These are phyloP conservation scores for Neostapfia colusana DNA, from an alignment of 176 grass and related monocot genomes.

Conservation along the genomic window DNA sequence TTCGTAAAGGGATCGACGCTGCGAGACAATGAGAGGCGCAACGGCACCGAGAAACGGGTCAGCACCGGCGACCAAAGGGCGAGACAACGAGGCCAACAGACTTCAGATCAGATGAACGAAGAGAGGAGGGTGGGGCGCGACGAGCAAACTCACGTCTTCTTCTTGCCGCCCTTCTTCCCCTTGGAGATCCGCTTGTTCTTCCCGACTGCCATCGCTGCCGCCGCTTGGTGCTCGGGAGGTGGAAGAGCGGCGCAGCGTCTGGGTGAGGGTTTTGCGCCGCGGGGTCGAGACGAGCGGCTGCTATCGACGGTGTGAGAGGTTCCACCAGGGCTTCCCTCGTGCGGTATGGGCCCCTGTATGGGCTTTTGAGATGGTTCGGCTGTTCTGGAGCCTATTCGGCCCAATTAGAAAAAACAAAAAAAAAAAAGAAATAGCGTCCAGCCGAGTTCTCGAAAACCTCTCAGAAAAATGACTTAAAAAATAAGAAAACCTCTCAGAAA, in stretches of 20 bases:
- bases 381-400: background rate
- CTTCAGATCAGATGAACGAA: background rate
- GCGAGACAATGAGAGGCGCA: background rate
- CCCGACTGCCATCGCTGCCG: slow-evolving; percentile 49
- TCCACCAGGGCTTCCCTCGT: background rate
- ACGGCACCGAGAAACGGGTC: background rate
- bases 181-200: slow-evolving; percentile 94
- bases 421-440: too few relatives aligned
- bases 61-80: background rate
- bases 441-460: too few relatives aligned
- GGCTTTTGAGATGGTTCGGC: background rate
- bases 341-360: background rate
- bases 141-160: slow-evolving; percentile 61
- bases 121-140: background rate
- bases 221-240: background rate
- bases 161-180: slow-evolving; percentile 78
- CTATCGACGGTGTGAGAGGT: background rate
- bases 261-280: background rate
- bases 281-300: background rate
- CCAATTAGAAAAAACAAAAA: background rate
- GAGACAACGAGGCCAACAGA: background rate
- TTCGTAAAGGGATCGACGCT: slow-evolving; percentile 79
- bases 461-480: too few relatives aligned
- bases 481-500: too few relatives aligned
- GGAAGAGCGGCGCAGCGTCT: background rate